Conservation (phyloP, 345 rosid species). For the Combretum micranthum region DNA sequence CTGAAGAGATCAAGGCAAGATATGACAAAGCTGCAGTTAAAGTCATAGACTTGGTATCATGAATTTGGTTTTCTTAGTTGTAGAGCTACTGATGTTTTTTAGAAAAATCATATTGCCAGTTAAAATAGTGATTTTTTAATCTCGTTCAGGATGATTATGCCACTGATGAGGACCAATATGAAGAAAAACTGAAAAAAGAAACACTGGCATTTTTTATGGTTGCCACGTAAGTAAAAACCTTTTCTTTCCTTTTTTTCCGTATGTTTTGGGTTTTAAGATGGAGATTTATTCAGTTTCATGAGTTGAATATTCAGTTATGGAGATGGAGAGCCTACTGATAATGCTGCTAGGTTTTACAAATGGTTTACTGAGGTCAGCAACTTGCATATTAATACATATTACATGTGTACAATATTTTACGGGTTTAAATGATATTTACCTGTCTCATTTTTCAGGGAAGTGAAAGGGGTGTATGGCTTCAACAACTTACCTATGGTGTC, state of each 20-base stretch:
- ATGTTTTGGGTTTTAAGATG: background rate
- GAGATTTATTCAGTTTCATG: background rate
- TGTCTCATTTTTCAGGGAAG: constrained; percentile 38
- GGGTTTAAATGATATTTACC: constrained; percentile 6
- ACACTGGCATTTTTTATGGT: constrained; percentile 70
- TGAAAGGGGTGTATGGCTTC: constrained; percentile 71
- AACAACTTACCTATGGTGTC: constrained; percentile 64
- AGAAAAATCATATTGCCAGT: background rate
- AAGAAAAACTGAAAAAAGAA: constrained; percentile 86
- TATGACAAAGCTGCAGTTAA: constrained; percentile 75
- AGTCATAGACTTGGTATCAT: constrained; percentile 77
- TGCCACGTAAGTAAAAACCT: constrained; percentile 67
- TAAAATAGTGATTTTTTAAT: constrained; percentile 3
- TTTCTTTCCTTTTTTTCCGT: background rate
- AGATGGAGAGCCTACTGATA: constrained; percentile 99
- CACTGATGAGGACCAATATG: constrained; percentile 88
- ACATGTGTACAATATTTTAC: background rate
- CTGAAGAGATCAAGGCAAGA: constrained; percentile 79
- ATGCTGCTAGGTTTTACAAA: constrained; percentile 97
- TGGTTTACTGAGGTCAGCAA: constrained; percentile 84
- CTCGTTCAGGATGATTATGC: constrained; percentile 81
- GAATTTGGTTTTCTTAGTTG: background rate
- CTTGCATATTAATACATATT: background rate
- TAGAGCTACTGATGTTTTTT: background rate
- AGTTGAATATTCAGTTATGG: constrained; percentile 59